Conservation (phyloP, 306 rosid species). For the Phaseolus lunatus region DNA sequence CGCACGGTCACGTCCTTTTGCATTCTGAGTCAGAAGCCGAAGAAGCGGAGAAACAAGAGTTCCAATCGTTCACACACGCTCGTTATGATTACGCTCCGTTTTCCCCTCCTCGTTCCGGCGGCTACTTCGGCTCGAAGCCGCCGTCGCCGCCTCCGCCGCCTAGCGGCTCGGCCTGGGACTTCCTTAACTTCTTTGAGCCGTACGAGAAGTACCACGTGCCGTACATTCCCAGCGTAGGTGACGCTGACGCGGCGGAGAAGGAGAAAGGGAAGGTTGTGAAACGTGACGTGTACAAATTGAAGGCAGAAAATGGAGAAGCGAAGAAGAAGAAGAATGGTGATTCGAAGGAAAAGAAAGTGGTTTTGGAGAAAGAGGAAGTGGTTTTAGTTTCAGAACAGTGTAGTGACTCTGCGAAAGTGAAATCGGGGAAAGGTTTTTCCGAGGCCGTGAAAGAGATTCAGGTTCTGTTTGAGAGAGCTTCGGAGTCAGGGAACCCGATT, state of each 20-base stretch:
- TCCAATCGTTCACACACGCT: conserved; percentile 34
- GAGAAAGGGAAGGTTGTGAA: conserved; percentile 37
- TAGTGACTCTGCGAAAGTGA: conserved; percentile 10
- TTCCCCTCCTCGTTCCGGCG: conserved; percentile 52
- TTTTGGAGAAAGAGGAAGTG: conserved; percentile 30
- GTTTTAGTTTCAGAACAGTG: conserved; percentile 41
- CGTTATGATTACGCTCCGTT: conserved; percentile 37
- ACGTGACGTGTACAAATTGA: conserved; percentile 21
- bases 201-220: conserved; percentile 69
- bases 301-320: conserved; percentile 35
- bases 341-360: conserved; percentile 27
- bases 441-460: conserved; percentile 71
- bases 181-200: conserved; percentile 78
- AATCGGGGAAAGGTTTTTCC: conserved; percentile 43
- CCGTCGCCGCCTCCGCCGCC: conserved; percentile 80
- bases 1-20: conserved; percentile 16
- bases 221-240: conserved; percentile 29
- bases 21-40: conserved; percentile 56
- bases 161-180: conserved; percentile 74
- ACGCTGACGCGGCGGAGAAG: conserved; percentile 21
- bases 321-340: conserved; percentile 9
- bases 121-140: conserved; percentile 30
- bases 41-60: conserved; percentile 41
- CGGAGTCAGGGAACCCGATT: conserved; percentile 67
- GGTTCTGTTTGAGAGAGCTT: conserved; percentile 64